Conservation (phyloP, 225 moss, liverwort and hornwort species). For the Pleurozium schreberi region DNA sequence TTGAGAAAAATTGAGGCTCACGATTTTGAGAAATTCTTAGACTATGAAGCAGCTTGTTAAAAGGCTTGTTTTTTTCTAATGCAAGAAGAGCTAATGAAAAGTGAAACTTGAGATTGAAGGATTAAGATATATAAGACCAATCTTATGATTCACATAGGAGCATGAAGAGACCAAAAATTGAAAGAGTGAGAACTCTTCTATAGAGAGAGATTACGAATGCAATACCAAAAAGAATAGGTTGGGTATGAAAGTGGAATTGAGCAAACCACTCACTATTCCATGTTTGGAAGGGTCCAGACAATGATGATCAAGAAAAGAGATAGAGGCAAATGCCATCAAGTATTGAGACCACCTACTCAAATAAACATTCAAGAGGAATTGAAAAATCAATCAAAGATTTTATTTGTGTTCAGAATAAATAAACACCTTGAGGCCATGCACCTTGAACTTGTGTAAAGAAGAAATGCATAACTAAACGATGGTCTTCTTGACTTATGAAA, state of each 20-base stretch:
- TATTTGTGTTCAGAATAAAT: not conserved
- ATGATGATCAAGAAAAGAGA: not conserved
- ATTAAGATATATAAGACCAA: not conserved
- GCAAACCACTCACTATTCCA: not conserved
- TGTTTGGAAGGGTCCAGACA: not conserved
- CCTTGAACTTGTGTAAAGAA: not conserved
- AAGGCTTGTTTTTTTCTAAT: too few relatives aligned
- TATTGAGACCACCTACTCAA: not conserved
- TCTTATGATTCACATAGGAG: not conserved
- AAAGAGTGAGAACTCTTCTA: not conserved
- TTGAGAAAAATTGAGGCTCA: too few relatives aligned
- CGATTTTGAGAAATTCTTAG: too few relatives aligned
- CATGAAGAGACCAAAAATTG: not conserved
- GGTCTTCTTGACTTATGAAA: too few relatives aligned
- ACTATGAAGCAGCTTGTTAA: too few relatives aligned
- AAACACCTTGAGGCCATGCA: accelerated
- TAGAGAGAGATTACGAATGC: not conserved
- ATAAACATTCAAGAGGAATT: not conserved
- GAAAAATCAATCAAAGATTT: not conserved
- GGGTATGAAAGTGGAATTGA: not conserved
- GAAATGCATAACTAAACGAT: too few relatives aligned
- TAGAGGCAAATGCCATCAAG: too few relatives aligned
- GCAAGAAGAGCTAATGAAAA: not conserved
- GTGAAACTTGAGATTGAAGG: not conserved
- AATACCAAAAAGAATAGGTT: not conserved